Evolutionary conservation across 352 stramenopile genomes (phyloP).

Genomic region (Phytopythium oedochilum): DNA sequence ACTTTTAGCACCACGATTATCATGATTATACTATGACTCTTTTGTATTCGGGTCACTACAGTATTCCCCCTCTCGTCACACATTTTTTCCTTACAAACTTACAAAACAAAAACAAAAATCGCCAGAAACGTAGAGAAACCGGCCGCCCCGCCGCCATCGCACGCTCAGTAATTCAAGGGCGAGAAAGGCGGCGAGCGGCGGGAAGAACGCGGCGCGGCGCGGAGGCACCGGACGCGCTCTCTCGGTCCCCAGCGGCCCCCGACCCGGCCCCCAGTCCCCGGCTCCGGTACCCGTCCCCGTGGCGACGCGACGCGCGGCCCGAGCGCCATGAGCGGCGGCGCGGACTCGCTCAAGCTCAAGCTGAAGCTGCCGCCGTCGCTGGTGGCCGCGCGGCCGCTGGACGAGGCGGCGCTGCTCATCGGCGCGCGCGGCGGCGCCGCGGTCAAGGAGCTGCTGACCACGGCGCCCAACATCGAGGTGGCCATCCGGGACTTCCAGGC

Average conservation of each 20-base stretch:
- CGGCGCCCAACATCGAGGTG: slow-evolving; percentile 76
- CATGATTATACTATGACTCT: too few relatives aligned
- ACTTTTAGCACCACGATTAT: too few relatives aligned
- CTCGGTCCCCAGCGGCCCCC: neutral
- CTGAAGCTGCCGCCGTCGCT: slow-evolving; percentile 43
- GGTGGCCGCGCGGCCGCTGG: slow-evolving; percentile 3
- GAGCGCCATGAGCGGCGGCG: slow-evolving; percentile 13
- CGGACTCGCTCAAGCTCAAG: slow-evolving; percentile 54
- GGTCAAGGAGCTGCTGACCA: slow-evolving; percentile 81
- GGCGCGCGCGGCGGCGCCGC: slow-evolving; percentile 64
- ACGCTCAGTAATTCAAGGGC: neutral
- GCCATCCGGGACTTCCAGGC: slow-evolving; percentile 79
- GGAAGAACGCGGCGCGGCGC: neutral
- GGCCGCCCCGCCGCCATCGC: neutral
- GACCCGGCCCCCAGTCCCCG: too few relatives aligned
- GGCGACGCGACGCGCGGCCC: too few relatives aligned
- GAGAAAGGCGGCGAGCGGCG: neutral
- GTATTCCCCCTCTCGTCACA: too few relatives aligned
- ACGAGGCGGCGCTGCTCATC: slow-evolving; percentile 50
- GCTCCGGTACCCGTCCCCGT: too few relatives aligned
- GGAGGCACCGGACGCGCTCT: neutral
- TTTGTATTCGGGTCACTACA: too few relatives aligned
- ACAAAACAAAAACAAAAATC: too few relatives aligned
- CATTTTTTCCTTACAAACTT: too few relatives aligned
- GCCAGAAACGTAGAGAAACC: neutral